Evolutionary conservation across 108 stramenopile genomes (phyloP).

Genomic region (Cyclostephanos invisitatus): DNA sequence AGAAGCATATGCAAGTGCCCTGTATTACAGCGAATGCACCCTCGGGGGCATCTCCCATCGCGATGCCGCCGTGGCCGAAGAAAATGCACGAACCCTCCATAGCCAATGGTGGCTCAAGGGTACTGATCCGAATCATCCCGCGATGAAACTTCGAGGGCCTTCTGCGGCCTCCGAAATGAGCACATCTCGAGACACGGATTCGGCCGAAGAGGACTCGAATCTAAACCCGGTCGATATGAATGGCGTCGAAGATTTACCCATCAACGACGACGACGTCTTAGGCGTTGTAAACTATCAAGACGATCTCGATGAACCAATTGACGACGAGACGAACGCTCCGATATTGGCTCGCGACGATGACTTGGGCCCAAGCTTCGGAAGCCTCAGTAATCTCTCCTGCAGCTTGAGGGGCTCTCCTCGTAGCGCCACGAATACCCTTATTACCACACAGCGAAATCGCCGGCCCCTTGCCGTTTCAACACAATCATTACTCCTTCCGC

Average conservation of each 20-base stretch:
- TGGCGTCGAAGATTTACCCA: too few species aligned
- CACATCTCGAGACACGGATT: not conserved
- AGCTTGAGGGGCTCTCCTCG: not conserved
- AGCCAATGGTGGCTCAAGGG: slow-evolving; percentile 48
- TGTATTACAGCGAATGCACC: slow-evolving; percentile 41
- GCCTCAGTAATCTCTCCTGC: slow-evolving; percentile 1
- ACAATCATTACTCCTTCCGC: not conserved
- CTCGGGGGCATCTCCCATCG: slow-evolving; percentile 15
- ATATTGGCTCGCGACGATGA: slow-evolving; percentile 43
- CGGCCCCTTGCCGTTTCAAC: not conserved
- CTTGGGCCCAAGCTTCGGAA: slow-evolving; percentile 6
- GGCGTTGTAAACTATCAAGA: slow-evolving; percentile 5
- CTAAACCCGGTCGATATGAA: not conserved
- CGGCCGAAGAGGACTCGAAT: slow-evolving; percentile 1
- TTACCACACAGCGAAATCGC: not conserved
- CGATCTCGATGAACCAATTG: slow-evolving; percentile 2
- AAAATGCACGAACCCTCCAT: slow-evolving; percentile 23
- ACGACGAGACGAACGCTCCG: slow-evolving; percentile 20
- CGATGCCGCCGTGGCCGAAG: slow-evolving; percentile 26
- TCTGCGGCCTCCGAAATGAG: not conserved
- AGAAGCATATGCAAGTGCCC: slow-evolving; percentile 24
- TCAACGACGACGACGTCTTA: not conserved
- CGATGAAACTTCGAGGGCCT: slow-evolving; percentile 7
- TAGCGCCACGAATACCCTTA: not conserved
- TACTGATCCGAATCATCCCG: slow-evolving; percentile 36